Conservation (phyloP, 768 basidiomycete genomes). For the Candolleomyces aberdarensis region DNA sequence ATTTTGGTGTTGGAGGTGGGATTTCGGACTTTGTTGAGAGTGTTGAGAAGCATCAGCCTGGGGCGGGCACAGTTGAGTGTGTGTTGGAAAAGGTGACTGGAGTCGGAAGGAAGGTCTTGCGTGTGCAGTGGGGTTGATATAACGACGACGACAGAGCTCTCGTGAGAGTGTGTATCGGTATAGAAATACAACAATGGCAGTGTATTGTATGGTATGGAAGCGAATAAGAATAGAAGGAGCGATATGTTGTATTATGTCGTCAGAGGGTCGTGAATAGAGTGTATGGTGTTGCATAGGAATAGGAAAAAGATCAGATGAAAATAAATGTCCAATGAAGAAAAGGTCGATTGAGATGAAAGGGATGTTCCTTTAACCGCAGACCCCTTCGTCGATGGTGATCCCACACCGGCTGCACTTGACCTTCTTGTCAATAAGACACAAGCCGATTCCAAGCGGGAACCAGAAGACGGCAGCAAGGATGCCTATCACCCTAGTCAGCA, state of each 20-base stretch:
- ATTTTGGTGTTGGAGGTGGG: conserved; percentile 95
- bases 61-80: conserved; percentile 14
- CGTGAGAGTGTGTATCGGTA: too few species aligned
- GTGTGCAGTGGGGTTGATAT: conserved; percentile 3
- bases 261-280: background rate
- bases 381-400: conserved; percentile 37
- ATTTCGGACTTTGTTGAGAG: conserved; percentile 73
- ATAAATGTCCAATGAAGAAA: background rate
- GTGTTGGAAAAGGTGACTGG: conserved; percentile 6
- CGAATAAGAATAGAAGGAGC: background rate
- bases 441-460: conserved; percentile 81
- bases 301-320: background rate
- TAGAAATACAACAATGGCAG: too few species aligned
- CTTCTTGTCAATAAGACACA: conserved; percentile 72
- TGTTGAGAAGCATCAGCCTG: conserved; percentile 30
- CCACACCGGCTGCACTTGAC: conserved; percentile 62
- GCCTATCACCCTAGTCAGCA: conserved; percentile 37
- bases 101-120: conserved; percentile 7
- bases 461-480: conserved; percentile 79
- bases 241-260: background rate
- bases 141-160: background rate
- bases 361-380: conserved; percentile 31
- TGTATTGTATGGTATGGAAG: background rate
- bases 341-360: too few species aligned
- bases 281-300: background rate